Conservation (phyloP, 1,284 basidiomycete species). For the Trametes pubescens region DNA sequence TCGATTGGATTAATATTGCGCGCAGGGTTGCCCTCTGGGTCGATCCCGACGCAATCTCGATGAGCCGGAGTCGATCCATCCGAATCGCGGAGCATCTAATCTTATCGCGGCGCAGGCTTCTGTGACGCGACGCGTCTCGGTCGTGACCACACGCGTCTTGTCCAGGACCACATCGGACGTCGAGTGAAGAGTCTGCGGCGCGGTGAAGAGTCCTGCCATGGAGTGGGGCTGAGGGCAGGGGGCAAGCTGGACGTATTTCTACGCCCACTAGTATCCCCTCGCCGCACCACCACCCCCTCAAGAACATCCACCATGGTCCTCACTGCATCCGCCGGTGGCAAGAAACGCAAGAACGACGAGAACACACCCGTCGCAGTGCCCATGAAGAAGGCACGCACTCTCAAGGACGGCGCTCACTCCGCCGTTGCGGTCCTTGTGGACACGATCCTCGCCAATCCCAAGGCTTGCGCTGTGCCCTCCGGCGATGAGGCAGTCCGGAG, state of each 20-base stretch:
- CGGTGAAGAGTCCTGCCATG: not conserved
- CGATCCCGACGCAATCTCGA: slow-evolving; percentile 26
- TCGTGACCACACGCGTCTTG: slow-evolving; percentile 11
- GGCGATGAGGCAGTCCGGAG: slow-evolving; percentile 44
- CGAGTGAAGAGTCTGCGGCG: not conserved
- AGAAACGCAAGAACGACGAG: slow-evolving; percentile 51
- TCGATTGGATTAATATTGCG: slow-evolving; percentile 19
- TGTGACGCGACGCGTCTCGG: slow-evolving; percentile 16
- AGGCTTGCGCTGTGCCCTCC: slow-evolving; percentile 47
- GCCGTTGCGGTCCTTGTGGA: slow-evolving; percentile 49
- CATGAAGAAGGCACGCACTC: slow-evolving; percentile 43
- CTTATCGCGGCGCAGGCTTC: slow-evolving; percentile 11
- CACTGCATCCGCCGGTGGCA: not conserved
- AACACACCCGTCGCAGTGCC: slow-evolving; percentile 22
- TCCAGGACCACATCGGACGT: not conserved
- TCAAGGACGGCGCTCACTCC: slow-evolving; percentile 34
- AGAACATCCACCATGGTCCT: not conserved
- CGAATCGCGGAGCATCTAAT: slow-evolving; percentile 17
- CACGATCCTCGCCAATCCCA: slow-evolving; percentile 47
- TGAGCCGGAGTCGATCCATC: not conserved
- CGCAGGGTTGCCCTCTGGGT: slow-evolving; percentile 11
- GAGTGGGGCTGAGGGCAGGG: not conserved
- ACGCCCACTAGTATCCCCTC: not conserved
- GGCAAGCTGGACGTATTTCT: not conserved
- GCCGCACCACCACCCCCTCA: not conserved